Evolutionary conservation across 2,329 filamentous ascomycete genomes (phyloP).

Genomic region (Botrytis cinerea): DNA sequence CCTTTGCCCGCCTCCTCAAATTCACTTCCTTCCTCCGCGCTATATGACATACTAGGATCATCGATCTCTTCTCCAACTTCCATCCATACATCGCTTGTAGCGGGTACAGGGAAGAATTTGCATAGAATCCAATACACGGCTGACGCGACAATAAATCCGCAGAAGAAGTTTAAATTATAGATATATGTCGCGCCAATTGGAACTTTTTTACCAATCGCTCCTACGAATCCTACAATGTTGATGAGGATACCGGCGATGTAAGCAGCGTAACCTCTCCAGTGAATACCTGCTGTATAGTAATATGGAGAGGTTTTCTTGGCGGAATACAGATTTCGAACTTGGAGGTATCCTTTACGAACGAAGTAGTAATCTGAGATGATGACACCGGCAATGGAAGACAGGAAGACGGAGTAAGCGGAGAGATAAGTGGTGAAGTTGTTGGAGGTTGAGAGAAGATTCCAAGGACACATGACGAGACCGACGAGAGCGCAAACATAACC

Average conservation of each 20-base stretch:
- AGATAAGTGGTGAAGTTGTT: constrained; percentile 92
- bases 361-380: constrained; percentile 87
- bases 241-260: constrained; percentile 83
- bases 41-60: constrained; percentile 43
- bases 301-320: constrained; percentile 68
- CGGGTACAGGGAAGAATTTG: constrained; percentile 69
- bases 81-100: constrained; percentile 73
- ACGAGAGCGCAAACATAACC: constrained; percentile 81
- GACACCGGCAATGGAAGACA: constrained; percentile 92
- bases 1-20: not conserved
- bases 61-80: constrained; percentile 69
- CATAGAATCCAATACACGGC: constrained; percentile 70
- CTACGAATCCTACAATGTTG: constrained; percentile 90
- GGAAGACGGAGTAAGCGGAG: constrained; percentile 87
- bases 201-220: constrained; percentile 70
- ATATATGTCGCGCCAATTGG: constrained; percentile 80
- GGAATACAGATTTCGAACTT: constrained; percentile 78
- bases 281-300: constrained; percentile 70
- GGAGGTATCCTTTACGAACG: constrained; percentile 78
- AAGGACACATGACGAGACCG: constrained; percentile 84
- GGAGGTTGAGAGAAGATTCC: constrained; percentile 70
- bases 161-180: constrained; percentile 90
- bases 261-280: constrained; percentile 81
- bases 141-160: constrained; percentile 72
- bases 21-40: constrained; percentile 30